phyloP scores from a whole-genome alignment of 2,329 filamentous ascomycete species.

The Fusarium sp. region DNA sequence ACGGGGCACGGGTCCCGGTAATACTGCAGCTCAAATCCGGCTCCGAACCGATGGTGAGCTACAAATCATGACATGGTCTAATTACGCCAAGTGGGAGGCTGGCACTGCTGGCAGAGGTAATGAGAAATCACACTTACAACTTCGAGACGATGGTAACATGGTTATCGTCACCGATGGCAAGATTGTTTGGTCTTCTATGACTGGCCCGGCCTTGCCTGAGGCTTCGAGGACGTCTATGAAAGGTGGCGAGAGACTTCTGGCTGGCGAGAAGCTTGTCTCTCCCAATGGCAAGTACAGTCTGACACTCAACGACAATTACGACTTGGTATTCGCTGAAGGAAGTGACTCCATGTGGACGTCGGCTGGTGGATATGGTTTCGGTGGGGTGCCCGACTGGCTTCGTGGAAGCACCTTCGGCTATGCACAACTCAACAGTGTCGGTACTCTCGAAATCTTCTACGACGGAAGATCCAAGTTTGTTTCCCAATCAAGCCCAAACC shows the following conservation, averaged over 20 bases:
- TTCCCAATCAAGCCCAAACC: fast-evolving
- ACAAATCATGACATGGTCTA: no score
- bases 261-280: fast-evolving
- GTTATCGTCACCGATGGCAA: not conserved
- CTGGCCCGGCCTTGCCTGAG: fast-evolving
- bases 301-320: not conserved
- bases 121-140: not conserved
- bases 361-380: no score
- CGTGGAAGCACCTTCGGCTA: not conserved
- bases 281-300: not conserved
- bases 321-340: not conserved
- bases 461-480: not conserved
- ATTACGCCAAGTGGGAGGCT: not conserved
- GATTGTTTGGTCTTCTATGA: not conserved
- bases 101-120: not conserved
- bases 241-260: not conserved
- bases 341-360: not conserved
- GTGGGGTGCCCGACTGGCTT: not conserved
- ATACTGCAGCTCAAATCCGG: fast-evolving
- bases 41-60: not conserved
- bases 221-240: fast-evolving
- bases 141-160: not conserved
- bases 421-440: not conserved
- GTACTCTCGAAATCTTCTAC: not conserved
- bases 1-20: fast-evolving